Evolutionary conservation across 345 rosid genomes (phyloP).

Genomic region (Eucalyptus regnans): DNA sequence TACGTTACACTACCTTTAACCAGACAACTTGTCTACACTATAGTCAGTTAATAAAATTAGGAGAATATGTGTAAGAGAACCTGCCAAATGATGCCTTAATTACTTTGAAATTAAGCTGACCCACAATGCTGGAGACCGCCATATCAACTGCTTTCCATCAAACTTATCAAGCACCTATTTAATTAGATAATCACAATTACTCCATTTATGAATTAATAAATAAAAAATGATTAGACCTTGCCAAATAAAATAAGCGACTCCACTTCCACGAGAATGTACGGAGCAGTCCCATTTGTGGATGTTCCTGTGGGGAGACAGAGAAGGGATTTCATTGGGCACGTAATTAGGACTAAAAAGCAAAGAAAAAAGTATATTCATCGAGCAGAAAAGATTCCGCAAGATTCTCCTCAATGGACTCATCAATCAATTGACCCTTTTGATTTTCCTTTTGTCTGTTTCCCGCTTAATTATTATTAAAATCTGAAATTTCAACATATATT

Average conservation of each 20-base stretch:
- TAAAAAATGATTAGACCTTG: background rate
- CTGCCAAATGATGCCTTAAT: background rate
- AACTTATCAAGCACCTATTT: background rate
- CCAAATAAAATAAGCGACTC: background rate
- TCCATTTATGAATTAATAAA: background rate
- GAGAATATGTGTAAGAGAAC: background rate
- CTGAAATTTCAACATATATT: background rate
- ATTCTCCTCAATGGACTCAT: background rate
- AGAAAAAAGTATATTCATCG: background rate
- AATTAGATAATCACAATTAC: background rate
- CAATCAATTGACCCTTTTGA: background rate
- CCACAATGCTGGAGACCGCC: background rate
- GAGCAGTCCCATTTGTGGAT: background rate
- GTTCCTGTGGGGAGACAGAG: background rate
- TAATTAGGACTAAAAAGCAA: background rate
- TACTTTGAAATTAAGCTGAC: background rate
- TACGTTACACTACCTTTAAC: background rate
- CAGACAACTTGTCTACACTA: background rate
- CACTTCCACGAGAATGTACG: background rate
- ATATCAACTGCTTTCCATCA: background rate
- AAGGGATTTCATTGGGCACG: background rate
- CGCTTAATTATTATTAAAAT: background rate
- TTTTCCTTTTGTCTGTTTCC: background rate
- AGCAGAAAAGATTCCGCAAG: background rate
- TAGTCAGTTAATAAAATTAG: background rate